Percentiles rank a stretch among this genome's conserved stretches.
Evolutionary conservation across 2,329 filamentous ascomycete species (phyloP).

Genomic region (Alternaria brassicicola): DNA sequence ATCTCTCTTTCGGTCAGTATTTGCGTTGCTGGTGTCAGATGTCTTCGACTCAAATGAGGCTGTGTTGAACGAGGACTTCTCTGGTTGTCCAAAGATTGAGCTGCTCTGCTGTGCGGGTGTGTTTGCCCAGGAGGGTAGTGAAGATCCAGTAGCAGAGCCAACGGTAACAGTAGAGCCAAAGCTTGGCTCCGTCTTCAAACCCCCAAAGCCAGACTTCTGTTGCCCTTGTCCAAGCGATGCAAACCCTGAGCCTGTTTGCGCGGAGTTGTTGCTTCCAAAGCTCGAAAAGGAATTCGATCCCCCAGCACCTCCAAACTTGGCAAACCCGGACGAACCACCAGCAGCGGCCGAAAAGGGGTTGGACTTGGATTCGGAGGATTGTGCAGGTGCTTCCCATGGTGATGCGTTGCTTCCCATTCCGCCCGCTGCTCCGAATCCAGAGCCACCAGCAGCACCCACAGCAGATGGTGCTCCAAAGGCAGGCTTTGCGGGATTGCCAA

Average conservation of each 20-base stretch:
- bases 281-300: constrained; percentile 27
- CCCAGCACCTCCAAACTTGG: constrained; percentile 34
- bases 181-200: constrained; percentile 40
- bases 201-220: constrained; percentile 40
- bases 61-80: constrained; percentile 38
- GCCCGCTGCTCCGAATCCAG: constrained; percentile 35
- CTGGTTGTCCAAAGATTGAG: constrained; percentile 37
- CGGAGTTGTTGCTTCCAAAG: constrained; percentile 11
- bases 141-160: constrained; percentile 42
- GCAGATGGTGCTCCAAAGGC: constrained; percentile 36
- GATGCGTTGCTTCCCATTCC: constrained; percentile 28
- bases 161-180: constrained; percentile 53
- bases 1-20: constrained; percentile 40
- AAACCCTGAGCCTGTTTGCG: constrained; percentile 31
- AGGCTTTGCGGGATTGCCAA: constrained; percentile 26
- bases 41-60: constrained; percentile 40
- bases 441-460: constrained; percentile 27
- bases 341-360: constrained; percentile 45
- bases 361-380: constrained; percentile 27
- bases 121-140: constrained; percentile 41
- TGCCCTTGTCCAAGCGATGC: constrained; percentile 32
- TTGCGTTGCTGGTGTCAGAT: constrained; percentile 38
- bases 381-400: constrained; percentile 32
- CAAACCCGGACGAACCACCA: constrained; percentile 38
- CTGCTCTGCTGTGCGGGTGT: constrained; percentile 38